Base-by-base conservation (phyloP, 1,139 yeast species). In the Protomyces pachydermus region DNA sequence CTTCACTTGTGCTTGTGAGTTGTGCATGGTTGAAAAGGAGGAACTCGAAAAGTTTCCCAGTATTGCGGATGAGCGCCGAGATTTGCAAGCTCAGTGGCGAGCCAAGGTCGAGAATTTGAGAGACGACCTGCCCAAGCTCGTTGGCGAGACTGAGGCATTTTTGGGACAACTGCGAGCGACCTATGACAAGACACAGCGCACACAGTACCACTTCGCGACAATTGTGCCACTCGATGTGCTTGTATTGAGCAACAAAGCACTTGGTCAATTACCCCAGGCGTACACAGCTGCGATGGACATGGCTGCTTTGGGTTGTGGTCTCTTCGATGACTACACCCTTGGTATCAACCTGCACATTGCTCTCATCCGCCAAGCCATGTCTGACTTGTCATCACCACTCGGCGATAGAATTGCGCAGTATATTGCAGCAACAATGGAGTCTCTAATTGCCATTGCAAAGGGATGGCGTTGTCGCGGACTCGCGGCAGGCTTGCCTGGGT, bases 1-100 rank as follows among this genome's bases (percentile, higher is more conserved):
- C 23, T 58, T 58, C 32, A 35, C 28, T 10, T 58, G 62, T 23
- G 52, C 32, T n/a, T 58, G 62, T 35, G 28, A 42, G 14, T 35
- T 58, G 18, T 58, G 62, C 37, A 58, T 25, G 52, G 25, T 39
- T 3, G 54, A 58, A n/a, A 34, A 32, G 16, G 53, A 58, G 3
- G 62, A 58, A 16, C 34, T 37, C 32, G 14, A 28, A 3, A 34
- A 52, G 16, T 42, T 28, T 2, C 56, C 56, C 5, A 52, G 32
- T 14, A 52, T 16, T 14, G 38, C 23, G 35, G 35, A 32, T 20
- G 28, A 48, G 42, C 56, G 62, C 3, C 50, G 25, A 14, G 62
- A 4, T 1, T 8, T 52, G 12, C 34, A 38, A n/a, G 45, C 8
- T 20, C 5, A 16, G 5, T 42, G 48, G 48, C 48, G 48, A 3